phyloP scores from a whole-genome alignment of 139 green algal genomes.

The Chlorella sp. region DNA sequence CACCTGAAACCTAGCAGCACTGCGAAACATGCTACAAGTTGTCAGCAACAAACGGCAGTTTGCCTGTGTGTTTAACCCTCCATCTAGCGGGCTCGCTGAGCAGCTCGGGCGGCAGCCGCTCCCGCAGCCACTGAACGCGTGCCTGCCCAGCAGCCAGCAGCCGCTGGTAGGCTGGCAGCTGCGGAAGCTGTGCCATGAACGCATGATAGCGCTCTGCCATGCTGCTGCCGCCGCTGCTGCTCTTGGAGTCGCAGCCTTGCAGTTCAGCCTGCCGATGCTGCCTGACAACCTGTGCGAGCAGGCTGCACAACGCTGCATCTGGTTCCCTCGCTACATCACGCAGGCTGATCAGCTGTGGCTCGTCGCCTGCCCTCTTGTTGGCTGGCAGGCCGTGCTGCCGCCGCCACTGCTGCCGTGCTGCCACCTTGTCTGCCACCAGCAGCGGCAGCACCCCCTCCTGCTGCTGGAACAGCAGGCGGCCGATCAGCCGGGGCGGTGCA shows the following conservation, averaged over 20 bases:
- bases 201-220: not conserved
- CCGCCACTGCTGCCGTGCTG: not conserved
- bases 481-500: not conserved
- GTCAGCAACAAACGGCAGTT: too few relatives aligned
- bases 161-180: not conserved
- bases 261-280: too few relatives aligned
- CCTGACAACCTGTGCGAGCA: not conserved
- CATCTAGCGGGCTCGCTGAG: not conserved
- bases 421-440: not conserved
- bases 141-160: not conserved
- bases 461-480: conserved; percentile 16
- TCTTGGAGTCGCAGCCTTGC: too few relatives aligned
- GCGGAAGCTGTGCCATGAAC: not conserved
- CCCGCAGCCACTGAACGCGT: not conserved
- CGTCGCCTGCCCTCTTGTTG: not conserved
- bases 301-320: not conserved
- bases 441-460: not conserved
- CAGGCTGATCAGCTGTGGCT: not conserved
- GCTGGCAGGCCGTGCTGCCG: not conserved
- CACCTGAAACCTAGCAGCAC: not conserved
- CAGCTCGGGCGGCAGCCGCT: not conserved
- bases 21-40: too few relatives aligned
- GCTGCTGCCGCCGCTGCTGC: not conserved
- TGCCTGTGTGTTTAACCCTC: too few relatives aligned
- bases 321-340: not conserved